Evolutionary conservation across 352 stramenopile genomes (phyloP), one percentile per base, ranked within the genome.

Genomic region (Salisapilia sapeloensis): DNA sequence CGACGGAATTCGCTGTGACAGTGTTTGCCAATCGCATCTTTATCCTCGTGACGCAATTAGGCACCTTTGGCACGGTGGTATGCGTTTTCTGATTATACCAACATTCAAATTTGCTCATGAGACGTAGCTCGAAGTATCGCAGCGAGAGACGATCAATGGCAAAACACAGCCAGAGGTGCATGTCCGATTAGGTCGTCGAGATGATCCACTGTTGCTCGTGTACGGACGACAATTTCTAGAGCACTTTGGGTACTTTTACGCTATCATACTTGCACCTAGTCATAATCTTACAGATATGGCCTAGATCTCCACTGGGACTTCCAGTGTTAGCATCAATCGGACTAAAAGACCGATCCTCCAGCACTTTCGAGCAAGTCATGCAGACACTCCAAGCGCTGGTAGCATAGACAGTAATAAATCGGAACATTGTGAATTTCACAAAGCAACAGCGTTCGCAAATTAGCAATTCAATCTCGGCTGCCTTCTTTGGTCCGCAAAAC

Each of bases 11-110:
- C 18, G 65, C 62, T 19, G 50, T 90, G 24, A 77, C 67, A 15
- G 67, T 86, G 35, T 90, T 90, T 32, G 40, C 45, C 3, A 69
- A 90, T 49, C 70, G 71, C n/a, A 35, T 90, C 28, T 84, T 90
- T 50, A 79, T 90, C 30, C 56, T 44, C 4, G 67, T 84, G 40
- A 85, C 70, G 13, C 74, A 90, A 40, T 35, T 90, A 27, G 67
- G 60, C 30, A 90, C 70, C 0, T 86, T 90, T 24, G 74, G 67
- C 38, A 86, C 74, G 4, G 33, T 90, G 46, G 70, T 26, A 17
- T 20, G 14, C 4, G 12, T 27, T 17, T 10, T 22, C 10, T 32
- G 16, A n/a, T 4, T 0, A 21, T 21, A 15, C 14, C 18, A 2
- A 8, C 13, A 24, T 18, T 22, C 17, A 10, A 27, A 6, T 23